These are phyloP conservation scores for Vitellaria paradoxa DNA, from an alignment of 179 eudicot genomes.

Conservation along the genomic window DNA sequence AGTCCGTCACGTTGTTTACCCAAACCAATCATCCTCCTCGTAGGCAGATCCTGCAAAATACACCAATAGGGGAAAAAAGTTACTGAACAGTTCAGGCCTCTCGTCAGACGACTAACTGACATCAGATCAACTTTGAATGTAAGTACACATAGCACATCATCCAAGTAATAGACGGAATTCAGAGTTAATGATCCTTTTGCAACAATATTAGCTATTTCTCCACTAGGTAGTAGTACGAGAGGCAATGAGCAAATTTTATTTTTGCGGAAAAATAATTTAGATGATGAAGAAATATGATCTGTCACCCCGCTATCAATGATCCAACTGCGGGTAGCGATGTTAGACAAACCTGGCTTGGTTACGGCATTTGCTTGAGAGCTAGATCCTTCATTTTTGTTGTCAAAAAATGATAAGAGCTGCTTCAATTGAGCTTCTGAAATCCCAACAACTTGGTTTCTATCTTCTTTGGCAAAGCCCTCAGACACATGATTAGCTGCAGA, in stretches of 20 bases:
- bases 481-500: not conserved
- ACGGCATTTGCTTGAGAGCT: not conserved
- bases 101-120: constrained; percentile 4
- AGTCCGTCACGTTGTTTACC: constrained; percentile 13
- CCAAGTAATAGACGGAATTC: not conserved
- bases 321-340: not conserved
- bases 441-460: not conserved
- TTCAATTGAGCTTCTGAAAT: constrained; percentile 2
- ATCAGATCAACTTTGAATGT: constrained; percentile 11
- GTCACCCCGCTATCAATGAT: constrained; percentile 17
- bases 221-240: not conserved
- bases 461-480: not conserved
- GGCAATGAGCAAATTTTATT: not conserved
- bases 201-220: not conserved
- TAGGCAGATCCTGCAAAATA: constrained; percentile 14
- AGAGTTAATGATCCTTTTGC: not conserved
- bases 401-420: constrained; percentile 1
- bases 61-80: constrained; percentile 19
- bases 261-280: not conserved
- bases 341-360: constrained; percentile 4
- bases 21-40: constrained; percentile 3
- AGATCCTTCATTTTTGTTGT: constrained; percentile 9
- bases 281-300: not conserved
- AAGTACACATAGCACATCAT: constrained; percentile 8
- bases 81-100: constrained; percentile 7